Base-by-base conservation (phyloP, 228 moss, liverwort and hornwort genomes). In the Sphagnum fallax region DNA sequence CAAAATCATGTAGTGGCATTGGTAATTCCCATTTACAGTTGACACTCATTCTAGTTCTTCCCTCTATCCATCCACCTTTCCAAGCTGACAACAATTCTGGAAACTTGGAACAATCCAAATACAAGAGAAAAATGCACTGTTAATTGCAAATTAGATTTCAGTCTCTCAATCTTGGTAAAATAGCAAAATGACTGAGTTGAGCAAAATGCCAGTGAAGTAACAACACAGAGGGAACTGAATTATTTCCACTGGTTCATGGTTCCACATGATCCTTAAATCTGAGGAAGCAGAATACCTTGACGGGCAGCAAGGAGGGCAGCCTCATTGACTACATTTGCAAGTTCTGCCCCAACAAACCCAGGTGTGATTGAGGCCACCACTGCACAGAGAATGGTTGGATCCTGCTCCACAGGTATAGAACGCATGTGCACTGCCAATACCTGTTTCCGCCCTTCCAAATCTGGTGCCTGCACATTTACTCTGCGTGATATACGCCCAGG, bases 271-370 rank as follows among this genome's bases (percentile, higher is more conserved):
- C 2, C 32, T 32, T 32, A 1, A 32, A 32, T 32, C 32, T 32
- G 32, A 32, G 32, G 3, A 32, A 8, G 18, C 8, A 47, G 15
- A 47, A 4, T 78, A 86, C 86, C 82, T 74, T 83, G 70, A 5
- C 86, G 82, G 52, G 95, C 95, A 68, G 95, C 95, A 70, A 95
- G 80, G 68, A 92, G 82, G 15, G 95, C 92, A 57, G 95, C 92
- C 84, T 95, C 95, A 68, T 95, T 95, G 67, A 95, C 95, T 50
- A 95, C 86, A 71, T 95, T 95, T 70, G 95, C 95, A 53, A 95
- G 92, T 72, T 95, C 95, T 12, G 95, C 95, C 72, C 95, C 95
- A 5, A 95, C 95, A 53, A 95, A 92, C 48, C 92, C 92, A 5
- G 79, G 76, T 7, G 95, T 95, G 74, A 92, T 76, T 65, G 87